Base-by-base conservation (phyloP, 441 rosid species). In the Pelargonium australe region DNA sequence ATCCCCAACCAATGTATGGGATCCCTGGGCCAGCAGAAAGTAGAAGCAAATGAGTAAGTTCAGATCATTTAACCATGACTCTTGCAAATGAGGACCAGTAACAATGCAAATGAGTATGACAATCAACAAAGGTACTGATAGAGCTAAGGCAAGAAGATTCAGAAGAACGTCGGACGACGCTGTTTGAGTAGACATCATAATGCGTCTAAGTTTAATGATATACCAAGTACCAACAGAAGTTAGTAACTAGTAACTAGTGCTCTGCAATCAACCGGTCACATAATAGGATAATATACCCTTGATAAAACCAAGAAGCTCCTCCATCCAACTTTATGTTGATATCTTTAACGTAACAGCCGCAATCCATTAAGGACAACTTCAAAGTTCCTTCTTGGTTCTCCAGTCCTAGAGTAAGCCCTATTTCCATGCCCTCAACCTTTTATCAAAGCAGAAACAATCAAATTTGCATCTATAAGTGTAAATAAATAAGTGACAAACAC, bases 231-330 rank as follows among this genome's bases (percentile, higher is more conserved):
- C 12, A 57, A 19, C 28, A 17, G 63, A 57, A 57, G 28, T 19
- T 23, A 57, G 63, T 19, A 57, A 57, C 20, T 53, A 53, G 12
- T 57, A 57, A 57, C 23, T 55, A 55, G 28, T 57, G 43, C 43
- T 40, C 63, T 19, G 63, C 12, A 57, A 57, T 17, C 63, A 57
- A 57, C 1, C 2, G 4, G 63, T 57, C 28, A 57, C 9, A 1
- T 25, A 20, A 70, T 53, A 72, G 60, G 63, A 72, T n/a, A 10
- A n/a, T 81, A 51, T 83, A 91, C 96, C 81, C 83, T 85, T 87
- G 87, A 81, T 91, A 91, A 20, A 91, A 87, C 97, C 96, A 87
- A 72, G 96, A 87, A 64, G 94, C 87, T 75, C 97, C 94, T 8
- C 97, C 97, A 55, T 86, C 81, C 69, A 92, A 49, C 31, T 83